Base-by-base conservation (phyloP, 2,329 filamentous ascomycete species). In the Knoxdaviesia proteae region DNA sequence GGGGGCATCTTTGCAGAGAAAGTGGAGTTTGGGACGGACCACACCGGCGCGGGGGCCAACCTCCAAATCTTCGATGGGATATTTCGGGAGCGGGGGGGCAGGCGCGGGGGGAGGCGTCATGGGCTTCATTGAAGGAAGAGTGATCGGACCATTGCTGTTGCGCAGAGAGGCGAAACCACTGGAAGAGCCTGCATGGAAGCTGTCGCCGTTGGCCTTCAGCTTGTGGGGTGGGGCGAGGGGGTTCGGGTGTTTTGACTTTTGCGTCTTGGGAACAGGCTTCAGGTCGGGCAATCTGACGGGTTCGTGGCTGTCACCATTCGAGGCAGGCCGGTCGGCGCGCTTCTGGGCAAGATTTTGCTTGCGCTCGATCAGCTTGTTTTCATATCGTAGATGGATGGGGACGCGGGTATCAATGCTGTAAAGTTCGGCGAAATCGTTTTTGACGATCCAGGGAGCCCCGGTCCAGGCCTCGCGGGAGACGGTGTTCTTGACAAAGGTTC, bases 391-490 rank as follows among this genome's bases (percentile, higher is more conserved):
- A 53, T 92, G 80, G 42, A 77, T 71, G 6, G 90, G 90, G 8
- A 96, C 75, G 42, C 84, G 76, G n/a, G 77, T 86, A 47, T 84
- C 79, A 48, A 98, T 90, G 47, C 84, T 78, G 58, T 90, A 94
- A 48, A 78, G 71, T 39, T 75, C 74, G 1, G 90, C 90, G 46
- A 93, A 77, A 43, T 84, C 77, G 34, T 80, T 71, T 61, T 92
- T 94, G 11, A 96, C 88, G 44, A 93, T 64, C 90, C 90, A 98
- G 0, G 90, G 88, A 0, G 90, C 90, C n/a, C 88, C 88, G 47
- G 77, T 88, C 84, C 87, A 96, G 4, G 84, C 74, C 54, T 96
- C 90, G 47, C 88, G 69, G 2, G 78, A 80, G n/a, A 94, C 80
- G 0, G 86, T 90, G 58, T 92, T 87, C 56, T 94, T 94, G 49